A percentile compares a stretch with the other conserved stretches of the same genome.
phyloP scores from a whole-genome alignment of 495 filamentous ascomycete genomes.

The Lasiosphaeriaceae sp. region DNA sequence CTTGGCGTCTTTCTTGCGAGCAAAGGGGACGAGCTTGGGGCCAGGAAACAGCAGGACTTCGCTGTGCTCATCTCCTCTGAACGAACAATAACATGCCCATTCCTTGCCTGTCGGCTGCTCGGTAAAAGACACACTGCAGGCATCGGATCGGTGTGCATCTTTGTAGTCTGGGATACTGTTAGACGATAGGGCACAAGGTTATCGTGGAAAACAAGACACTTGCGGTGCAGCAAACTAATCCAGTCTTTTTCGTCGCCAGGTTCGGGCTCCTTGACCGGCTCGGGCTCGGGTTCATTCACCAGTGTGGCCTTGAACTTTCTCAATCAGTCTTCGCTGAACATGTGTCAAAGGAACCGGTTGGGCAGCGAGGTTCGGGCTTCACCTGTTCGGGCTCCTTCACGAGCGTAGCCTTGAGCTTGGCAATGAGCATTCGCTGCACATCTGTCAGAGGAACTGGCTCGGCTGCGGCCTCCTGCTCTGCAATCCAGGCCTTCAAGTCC shows the following conservation, averaged over 20 bases:
- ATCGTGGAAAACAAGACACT: no score
- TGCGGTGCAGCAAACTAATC: conserved; percentile 34
- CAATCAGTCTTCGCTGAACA: conserved; percentile 27
- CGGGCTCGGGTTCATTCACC: conserved; percentile 18
- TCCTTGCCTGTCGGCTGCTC: conserved; percentile 7
- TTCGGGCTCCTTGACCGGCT: conserved; percentile 24
- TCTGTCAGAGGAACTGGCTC: conserved; percentile 28
- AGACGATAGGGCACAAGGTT: no score
- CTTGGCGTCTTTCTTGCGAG: conserved; percentile 42
- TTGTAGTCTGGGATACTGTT: conserved; percentile 14
- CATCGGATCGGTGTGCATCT: conserved; percentile 5
- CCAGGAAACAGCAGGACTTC: conserved; percentile 24
- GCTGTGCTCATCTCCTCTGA: conserved; percentile 7
- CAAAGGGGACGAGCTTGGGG: conserved; percentile 25
- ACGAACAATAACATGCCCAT: conserved; percentile 21
- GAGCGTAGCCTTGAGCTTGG: conserved; percentile 26
- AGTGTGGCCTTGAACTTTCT: conserved; percentile 25
- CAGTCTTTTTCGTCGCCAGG: conserved; percentile 33
- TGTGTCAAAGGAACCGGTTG: conserved; percentile 28
- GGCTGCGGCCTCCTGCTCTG: conserved; percentile 24
- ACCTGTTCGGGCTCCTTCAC: no score
- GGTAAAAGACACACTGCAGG: not conserved
- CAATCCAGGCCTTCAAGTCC: conserved; percentile 35
- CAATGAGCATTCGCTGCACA: conserved; percentile 26
- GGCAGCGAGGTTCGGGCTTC: no score